Evolutionary conservation across 208 protist genomes (phyloP).

Genomic region (Trypanosoma vivax): DNA sequence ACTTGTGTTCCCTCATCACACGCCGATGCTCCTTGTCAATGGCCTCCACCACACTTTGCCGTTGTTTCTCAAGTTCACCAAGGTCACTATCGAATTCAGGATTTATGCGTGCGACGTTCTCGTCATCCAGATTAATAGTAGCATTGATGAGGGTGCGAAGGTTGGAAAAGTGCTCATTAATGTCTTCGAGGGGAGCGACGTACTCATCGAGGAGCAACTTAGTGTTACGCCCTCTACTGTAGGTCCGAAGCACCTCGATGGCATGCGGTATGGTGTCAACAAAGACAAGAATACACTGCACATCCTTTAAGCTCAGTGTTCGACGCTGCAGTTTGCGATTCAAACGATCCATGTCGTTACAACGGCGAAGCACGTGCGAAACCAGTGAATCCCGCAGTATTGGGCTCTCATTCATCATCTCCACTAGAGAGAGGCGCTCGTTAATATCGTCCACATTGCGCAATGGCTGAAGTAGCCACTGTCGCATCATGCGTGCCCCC

Average conservation of each 20-base stretch:
- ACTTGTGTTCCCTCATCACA: constrained; percentile 60
- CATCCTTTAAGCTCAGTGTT: constrained; percentile 79
- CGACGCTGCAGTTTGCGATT: constrained; percentile 88
- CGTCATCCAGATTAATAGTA: constrained; percentile 77
- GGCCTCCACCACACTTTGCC: constrained; percentile 36
- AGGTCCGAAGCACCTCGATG: constrained; percentile 56
- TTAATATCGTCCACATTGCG: constrained; percentile 89
- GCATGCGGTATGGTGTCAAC: constrained; percentile 61
- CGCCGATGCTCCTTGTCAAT: constrained; percentile 76
- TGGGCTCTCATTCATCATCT: constrained; percentile 86
- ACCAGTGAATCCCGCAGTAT: constrained; percentile 78
- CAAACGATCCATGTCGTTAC: constrained; percentile 91
- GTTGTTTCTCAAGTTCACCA: constrained; percentile 65
- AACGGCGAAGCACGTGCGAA: constrained; percentile 78
- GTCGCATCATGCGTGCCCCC: constrained; percentile 91
- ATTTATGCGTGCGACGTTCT: constrained; percentile 81
- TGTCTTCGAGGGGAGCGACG: constrained; percentile 80
- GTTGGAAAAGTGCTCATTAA: constrained; percentile 73
- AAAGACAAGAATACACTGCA: constrained; percentile 81
- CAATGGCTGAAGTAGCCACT: constrained; percentile 97
- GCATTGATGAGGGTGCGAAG: constrained; percentile 76
- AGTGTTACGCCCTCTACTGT: constrained; percentile 46
- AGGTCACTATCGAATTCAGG: constrained; percentile 93
- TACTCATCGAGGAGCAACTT: constrained; percentile 83
- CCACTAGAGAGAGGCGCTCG: constrained; percentile 90